Conservation (phyloP, 257 asterid species). For the Solanum lignicaule region DNA sequence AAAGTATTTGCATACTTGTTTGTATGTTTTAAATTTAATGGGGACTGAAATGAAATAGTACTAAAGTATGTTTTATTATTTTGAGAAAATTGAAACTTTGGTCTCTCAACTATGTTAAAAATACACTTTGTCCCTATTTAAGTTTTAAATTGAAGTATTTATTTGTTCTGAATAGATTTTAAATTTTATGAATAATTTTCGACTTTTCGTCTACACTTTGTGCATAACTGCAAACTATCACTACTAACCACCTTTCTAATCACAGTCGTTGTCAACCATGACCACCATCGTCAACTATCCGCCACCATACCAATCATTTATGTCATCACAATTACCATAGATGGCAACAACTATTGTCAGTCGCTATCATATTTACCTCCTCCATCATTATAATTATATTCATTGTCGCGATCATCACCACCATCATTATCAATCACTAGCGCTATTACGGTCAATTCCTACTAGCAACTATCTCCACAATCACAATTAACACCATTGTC, state of each 20-base stretch:
- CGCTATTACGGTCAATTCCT: no score
- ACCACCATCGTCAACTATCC: neutral
- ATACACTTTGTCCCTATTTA: neutral
- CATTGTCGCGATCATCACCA: neutral
- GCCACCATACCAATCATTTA: neutral
- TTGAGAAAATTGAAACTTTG: neutral
- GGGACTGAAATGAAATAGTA: neutral
- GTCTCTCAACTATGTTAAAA: neutral
- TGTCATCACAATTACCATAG: neutral
- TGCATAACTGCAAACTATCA: no score
- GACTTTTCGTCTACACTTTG: no score
- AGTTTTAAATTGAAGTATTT: neutral
- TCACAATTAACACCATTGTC: neutral
- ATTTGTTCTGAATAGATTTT: neutral
- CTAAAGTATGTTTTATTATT: neutral
- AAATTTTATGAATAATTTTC: no score
- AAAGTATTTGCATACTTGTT: conserved; percentile 10
- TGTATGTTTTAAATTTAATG: neutral
- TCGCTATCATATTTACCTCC: neutral
- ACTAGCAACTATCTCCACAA: neutral
- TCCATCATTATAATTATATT: no score
- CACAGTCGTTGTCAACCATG: accelerated
- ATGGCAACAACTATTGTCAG: neutral
- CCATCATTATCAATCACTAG: neutral
- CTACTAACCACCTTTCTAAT: no score